Evolutionary conservation across 2,329 filamentous ascomycete species (phyloP).

Genomic region (Talaromyces islandicus): DNA sequence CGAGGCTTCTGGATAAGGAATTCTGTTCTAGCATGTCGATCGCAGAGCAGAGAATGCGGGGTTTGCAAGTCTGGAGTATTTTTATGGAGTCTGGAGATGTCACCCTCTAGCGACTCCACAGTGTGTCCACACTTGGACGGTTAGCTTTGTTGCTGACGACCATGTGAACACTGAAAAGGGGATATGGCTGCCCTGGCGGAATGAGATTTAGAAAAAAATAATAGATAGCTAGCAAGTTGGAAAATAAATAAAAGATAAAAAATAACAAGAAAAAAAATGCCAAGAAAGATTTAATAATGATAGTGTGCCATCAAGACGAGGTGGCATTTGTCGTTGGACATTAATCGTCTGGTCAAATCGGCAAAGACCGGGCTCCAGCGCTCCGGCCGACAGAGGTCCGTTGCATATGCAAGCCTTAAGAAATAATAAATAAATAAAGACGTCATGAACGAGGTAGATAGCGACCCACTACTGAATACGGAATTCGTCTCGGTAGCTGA

Average conservation of each 20-base stretch:
- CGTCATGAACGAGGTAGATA: neutral
- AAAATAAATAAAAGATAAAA: neutral
- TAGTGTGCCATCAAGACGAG: neutral
- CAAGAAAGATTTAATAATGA: neutral
- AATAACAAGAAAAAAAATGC: neutral
- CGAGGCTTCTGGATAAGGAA: neutral
- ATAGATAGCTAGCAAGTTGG: neutral
- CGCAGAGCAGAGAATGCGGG: neutral
- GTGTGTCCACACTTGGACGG: neutral
- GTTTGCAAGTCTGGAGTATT: neutral
- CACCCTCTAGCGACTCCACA: neutral
- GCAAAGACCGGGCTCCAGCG: neutral
- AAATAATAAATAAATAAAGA: neutral
- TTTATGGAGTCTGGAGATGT: neutral
- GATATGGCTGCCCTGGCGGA: neutral
- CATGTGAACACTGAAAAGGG: neutral
- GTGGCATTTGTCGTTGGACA: neutral
- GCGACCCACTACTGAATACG: neutral
- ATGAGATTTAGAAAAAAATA: neutral
- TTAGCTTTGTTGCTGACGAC: neutral
- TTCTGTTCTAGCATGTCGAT: neutral
- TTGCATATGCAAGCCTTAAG: neutral
- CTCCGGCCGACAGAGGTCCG: neutral
- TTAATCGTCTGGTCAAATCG: neutral
- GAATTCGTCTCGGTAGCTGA: no score